These are phyloP conservation scores for Medicago lupulina DNA, from an alignment of 306 rosid species.

Conservation along the genomic window DNA sequence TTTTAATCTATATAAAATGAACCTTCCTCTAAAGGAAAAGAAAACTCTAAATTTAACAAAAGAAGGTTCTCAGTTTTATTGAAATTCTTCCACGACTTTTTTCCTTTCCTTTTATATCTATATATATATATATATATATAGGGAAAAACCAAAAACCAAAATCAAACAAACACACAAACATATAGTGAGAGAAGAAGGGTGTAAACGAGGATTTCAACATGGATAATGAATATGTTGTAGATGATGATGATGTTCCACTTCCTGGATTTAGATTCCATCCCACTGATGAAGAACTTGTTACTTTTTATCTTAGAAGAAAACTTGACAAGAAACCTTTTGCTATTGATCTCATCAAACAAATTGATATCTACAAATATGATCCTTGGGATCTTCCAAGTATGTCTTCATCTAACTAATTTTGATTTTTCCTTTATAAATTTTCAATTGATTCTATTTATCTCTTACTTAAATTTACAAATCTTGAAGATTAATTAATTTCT, in stretches of 20 bases:
- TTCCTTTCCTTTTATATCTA: background rate
- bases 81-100: slow-evolving; percentile 21
- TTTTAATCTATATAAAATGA: no score
- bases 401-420: background rate
- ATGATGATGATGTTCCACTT: slow-evolving; percentile 49
- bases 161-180: background rate
- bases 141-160: background rate
- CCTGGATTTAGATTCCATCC: slow-evolving; percentile 97
- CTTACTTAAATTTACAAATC: background rate
- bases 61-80: slow-evolving; percentile 7
- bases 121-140: background rate
- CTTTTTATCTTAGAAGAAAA: slow-evolving; percentile 81
- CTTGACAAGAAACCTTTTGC: slow-evolving; percentile 64
- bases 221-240: slow-evolving; percentile 42
- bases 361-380: slow-evolving; percentile 86
- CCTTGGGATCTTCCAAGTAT: slow-evolving; percentile 97
- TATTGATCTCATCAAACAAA: slow-evolving; percentile 80
- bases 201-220: slow-evolving; percentile 26
- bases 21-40: no score
- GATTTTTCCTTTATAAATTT: background rate
- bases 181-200: slow-evolving; percentile 30
- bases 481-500: background rate
- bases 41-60: no score
- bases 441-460: background rate
- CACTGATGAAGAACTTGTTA: slow-evolving; percentile 88